Base-by-base conservation (phyloP, 768 basidiomycete species). In the Holtermannia corniformis region DNA sequence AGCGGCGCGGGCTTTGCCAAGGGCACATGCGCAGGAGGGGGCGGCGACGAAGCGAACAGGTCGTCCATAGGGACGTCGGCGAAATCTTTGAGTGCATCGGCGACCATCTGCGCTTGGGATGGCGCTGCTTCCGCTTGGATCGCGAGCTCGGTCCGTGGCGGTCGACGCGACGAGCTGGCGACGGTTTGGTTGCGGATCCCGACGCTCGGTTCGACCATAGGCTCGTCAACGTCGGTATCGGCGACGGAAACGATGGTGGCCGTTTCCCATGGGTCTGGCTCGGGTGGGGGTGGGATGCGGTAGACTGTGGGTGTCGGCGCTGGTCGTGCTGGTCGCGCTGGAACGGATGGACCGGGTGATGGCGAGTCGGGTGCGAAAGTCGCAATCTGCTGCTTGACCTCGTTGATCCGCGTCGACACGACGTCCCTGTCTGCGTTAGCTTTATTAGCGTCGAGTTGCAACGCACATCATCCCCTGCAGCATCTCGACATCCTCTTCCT, bases 401-500 rank as follows among this genome's bases (percentile, higher is more conserved):
- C 64, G 22, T 59, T 54, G 22, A 56, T 52, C 14, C 65, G 52
- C 23, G 58, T 58, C 3, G 50, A 19, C 5, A 61, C 48, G 44
- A 63, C 41, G n/a, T 41, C 44, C 2, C 64, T 61, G 24, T n/a
- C 23, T 3, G 20, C 11, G 32, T 23, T 25, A 26, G 14, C 4
- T 4, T 21, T 1, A 21, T 57, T 43, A 56, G 54, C 47, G n/a
- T 19, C 3, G 23, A 7, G 19, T 24, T 4, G 4, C 21, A n/a
- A 42, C 60, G 54, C 37, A 64, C 65, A 61, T 45, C 32, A 58
- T 62, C 55, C 48, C 49, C 24, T 55, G 48, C 21, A 63, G 49
- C 58, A 63, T 63, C 24, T 64, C 63, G 16, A 58, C 60, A 58
- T 67, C 65, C 41, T 67, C 62, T 11, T 58, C 54, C 19, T 58